Evolutionary conservation across 352 stramenopile genomes (phyloP), one percentile per base, ranked within the genome.

Genomic region (Halophytophthora polymorphica): DNA sequence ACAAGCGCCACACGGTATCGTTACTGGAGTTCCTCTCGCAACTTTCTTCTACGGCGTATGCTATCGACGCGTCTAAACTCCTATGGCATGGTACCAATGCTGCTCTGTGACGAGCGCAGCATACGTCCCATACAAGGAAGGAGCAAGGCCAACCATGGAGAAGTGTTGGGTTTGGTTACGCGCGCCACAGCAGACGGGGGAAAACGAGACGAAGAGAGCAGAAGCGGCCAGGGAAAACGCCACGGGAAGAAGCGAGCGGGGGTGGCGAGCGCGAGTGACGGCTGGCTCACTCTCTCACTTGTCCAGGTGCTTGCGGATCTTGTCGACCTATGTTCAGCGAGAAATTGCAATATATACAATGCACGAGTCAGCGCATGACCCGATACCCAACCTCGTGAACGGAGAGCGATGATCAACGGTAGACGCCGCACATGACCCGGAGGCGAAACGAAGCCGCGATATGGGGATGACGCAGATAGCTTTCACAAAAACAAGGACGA

Each of bases 321-420:
- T 40, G 36, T 46, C 17, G 47, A 45, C 34, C 47, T 46, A 36
- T 37, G 22, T 33, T 14, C 23, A 19, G 22, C 10, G 33, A 35
- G 35, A 7, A 17, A 6, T 15, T 40, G 35, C 35, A 6, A 17
- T 17, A 40, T 13, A 21, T 17, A 19, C 35, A 40, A 40, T 38
- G 22, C 12, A 34, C 15, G 25, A 33, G 23, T 14, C 21, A 46
- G 21, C 25, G 25, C 25, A 8, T 8, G 25, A 31, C 8, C 25
- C 8, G 25, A 31, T 8, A 10, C 25, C 4, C 25, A 31, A 8
- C 25, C 25, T 8, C 25, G 25, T 31, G 25, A 8, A 46, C 12
- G 42, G 5, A 37, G 28, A 49, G 43, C 6, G 33, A 40, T 19
- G 40, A 18, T 45, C 25, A 14, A 25, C 3, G 4, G 1, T 25